Evolutionary conservation across 2,329 filamentous ascomycete genomes (phyloP), one percentile per base, ranked within the genome.

Genomic region (Sporothrix variecibatus): DNA sequence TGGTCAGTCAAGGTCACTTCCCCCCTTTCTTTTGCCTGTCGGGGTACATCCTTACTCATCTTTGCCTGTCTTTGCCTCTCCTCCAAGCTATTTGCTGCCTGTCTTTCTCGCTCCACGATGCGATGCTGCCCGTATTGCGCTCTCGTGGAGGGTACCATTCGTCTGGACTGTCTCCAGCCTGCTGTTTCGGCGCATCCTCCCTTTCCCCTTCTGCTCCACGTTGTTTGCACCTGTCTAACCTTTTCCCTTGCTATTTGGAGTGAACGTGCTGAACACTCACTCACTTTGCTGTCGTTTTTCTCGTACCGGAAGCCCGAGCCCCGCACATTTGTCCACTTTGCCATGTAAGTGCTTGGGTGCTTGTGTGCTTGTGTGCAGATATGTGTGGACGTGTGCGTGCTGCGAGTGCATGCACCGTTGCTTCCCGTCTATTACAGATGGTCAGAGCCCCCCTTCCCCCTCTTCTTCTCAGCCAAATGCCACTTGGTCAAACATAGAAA

Each of bases 401-500:
- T 31, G 1, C n/a, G 56, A 11, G 38, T 34, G 56, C 46, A 40
- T 72, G 68, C 68, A 51, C 56, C 1, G n/a, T 67, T 15, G 46
- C 43, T 20, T 73, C 60, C 49, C 49, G 60, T 46, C 40, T 20
- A 28, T 56, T 26, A 53, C 9, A 28, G 53, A n/a, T 73, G 62
- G 34, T 34, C 62, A 70, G 65, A 62, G 53, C 34, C 34, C 60
- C 28, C n/a, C 3, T 60, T 34, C 7, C 11, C 51, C 58, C 12
- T 8, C 40, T 12, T 20, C 26, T 31, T 8, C 56, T 46, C 71
- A 46, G 38, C 40, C 56, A 5, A 12, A 46, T 69, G 8, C 26
- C 64, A 70, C 72, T 46, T 65, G 12, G 68, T 62, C 74, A 62
- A 69, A 72, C 68, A 31, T 60, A 31, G 38, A 68, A 69, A 68